These are phyloP conservation scores for Erysimum cheiri DNA, from an alignment of 441 rosid species.

Conservation along the genomic window DNA sequence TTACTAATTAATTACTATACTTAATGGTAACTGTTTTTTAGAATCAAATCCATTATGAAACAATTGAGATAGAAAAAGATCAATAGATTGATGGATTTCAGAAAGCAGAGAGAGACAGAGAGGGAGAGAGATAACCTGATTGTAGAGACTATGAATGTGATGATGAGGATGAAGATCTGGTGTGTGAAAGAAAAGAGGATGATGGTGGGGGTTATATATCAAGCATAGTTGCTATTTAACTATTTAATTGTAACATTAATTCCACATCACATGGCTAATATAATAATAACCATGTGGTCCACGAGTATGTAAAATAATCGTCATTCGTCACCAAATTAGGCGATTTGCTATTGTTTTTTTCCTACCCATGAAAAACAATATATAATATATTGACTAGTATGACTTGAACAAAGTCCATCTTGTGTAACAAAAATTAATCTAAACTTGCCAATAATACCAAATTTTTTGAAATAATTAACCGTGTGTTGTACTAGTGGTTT, in stretches of 20 bases:
- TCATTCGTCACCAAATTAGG: no score
- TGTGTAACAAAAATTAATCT: no score
- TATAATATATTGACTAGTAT: no score
- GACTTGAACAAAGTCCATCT: no score
- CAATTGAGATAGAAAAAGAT: not conserved
- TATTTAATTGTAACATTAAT: not conserved
- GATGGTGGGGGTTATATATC: constrained; percentile 18
- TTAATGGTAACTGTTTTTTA: not conserved
- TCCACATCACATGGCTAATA: constrained; percentile 26
- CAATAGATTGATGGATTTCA: not conserved
- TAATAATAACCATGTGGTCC: constrained; percentile 5
- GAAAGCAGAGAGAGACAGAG: not conserved
- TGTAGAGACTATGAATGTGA: constrained; percentile 5
- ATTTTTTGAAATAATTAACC: no score
- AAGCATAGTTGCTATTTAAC: not conserved
- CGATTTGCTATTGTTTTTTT: no score
- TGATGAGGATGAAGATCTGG: constrained; percentile 11
- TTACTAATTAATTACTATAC: no score
- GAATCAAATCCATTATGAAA: not conserved
- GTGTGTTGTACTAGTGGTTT: no score
- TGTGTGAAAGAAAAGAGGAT: constrained; percentile 24
- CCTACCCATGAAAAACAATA: no score
- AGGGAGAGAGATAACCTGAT: constrained; percentile 24
- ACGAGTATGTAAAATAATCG: not conserved
- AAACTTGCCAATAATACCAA: no score